Evolutionary conservation across 768 basidiomycete species (phyloP), one percentile per base, ranked within the genome.

Genomic region (Hortiboletus campestris): DNA sequence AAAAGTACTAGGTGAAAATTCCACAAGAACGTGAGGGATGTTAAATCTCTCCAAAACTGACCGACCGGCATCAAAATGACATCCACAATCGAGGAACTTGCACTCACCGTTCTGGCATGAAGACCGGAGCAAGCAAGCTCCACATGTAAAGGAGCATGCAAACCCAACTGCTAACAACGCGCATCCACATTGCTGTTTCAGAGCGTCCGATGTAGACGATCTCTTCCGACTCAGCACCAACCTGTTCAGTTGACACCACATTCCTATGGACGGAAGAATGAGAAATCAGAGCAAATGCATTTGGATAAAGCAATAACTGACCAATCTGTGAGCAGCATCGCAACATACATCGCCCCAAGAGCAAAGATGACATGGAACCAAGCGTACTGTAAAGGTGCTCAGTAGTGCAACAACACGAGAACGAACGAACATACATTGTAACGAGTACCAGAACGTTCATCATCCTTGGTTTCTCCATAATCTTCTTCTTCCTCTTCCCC

Each of bases 281-380:
- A 56, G 55, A 42, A 41, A 14, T 34, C 35, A 36, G 34, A 25
- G 57, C 10, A 32, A 51, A 32, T 12, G 5, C 3, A 20, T 16
- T 12, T 10, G 5, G 39, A 35, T 42, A 43, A n/a, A n/a, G 38
- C 2, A 25, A 19, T 22, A 36, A 77, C 91, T 54, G 70, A 95
- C 96, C 97, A 98, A 73, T 99, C 96, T 2, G 96, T 99, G 51
- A 99, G 73, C 14, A 99, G 78, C 83, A 97, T 95, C 7, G 91
- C 94, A 25, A 98, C 94, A 73, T 99, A 99, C 97, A 98, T 98
- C 14, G 94, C 80, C 29, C 86, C 97, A 63, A 98, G 88, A 43
- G 89, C 85, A 68, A 98, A 99, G 65, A 99, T 98, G 71, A 98
- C 75, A 68, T 99, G 97, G 84, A 99, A 98, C 94, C 94, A 99